These are phyloP conservation scores for Leptodermis oblonga DNA, from an alignment of 257 asterid species.

Conservation along the genomic window DNA sequence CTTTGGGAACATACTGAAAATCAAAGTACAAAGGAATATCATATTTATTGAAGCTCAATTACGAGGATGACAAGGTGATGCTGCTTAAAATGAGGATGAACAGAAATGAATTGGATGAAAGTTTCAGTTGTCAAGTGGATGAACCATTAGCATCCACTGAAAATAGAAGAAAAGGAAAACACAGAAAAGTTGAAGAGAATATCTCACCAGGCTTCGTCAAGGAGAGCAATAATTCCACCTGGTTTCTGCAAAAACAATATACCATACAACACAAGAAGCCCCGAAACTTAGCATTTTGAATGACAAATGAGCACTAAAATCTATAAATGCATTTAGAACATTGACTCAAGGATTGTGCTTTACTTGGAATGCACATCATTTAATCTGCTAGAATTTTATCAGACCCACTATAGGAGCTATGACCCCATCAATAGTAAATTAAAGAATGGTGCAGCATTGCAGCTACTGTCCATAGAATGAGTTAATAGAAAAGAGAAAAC, in stretches of 20 bases:
- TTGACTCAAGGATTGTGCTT: neutral
- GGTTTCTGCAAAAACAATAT: conserved; percentile 76
- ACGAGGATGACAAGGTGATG: too few relatives aligned
- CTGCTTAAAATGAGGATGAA: neutral
- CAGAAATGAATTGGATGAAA: neutral
- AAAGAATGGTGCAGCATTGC: neutral
- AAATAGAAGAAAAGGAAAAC: conserved; percentile 14
- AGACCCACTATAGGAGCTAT: conserved; percentile 5
- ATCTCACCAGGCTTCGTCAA: conserved; percentile 92
- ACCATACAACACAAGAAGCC: conserved; percentile 18
- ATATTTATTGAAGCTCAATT: neutral
- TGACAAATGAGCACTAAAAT: neutral
- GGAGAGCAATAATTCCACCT: conserved; percentile 89
- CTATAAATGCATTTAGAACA: neutral
- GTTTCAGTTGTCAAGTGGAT: conserved; percentile 1
- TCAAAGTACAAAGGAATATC: conserved; percentile 16
- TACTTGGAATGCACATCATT: neutral
- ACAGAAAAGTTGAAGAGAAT: conserved; percentile 15
- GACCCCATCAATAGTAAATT: neutral
- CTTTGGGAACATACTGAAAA: conserved; percentile 96
- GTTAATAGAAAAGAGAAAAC: conserved; percentile 14
- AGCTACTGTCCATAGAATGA: neutral
- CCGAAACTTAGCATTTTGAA: neutral
- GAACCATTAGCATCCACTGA: conserved; percentile 12
- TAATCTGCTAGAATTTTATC: too few relatives aligned